Evolutionary conservation across 495 filamentous ascomycete genomes (phyloP), one percentile per base, ranked within the genome.

Genomic region (Trichocladium antarcticum): DNA sequence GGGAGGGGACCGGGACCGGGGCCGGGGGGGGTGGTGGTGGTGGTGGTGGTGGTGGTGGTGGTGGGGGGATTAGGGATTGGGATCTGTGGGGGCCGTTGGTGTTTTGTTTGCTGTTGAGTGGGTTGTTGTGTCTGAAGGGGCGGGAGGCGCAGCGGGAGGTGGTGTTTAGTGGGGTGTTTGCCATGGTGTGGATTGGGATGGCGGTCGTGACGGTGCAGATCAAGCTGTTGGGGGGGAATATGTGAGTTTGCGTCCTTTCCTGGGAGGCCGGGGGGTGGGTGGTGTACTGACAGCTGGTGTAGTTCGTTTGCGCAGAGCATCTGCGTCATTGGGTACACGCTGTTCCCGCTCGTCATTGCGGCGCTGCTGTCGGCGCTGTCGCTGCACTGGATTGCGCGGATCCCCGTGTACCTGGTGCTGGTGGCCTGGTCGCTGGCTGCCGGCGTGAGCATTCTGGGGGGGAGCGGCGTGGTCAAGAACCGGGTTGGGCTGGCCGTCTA

Each of bases 171-270:
- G 93, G 92, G 9, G 87, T 97, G 16, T 99, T 99, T 71, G 83
- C 86, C 20, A 82, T 92, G 59, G 85, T 99, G 32, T 99, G 92
- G 92, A 79, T 97, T 45, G 92, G 89, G 7, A 88, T 96, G 73
- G 89, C 90, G 1, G 85, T 96, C 14, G 89, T 99, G 50, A 99
- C 92, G n/a, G 70, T 90, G 62, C 92, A 99, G 78, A 96, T 99
- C 62, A 95, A 95, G 73, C 71, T 99, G 59, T 70, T 99, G 50
- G 92, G 92, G 40, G 92, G 92, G 21, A 95, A 93, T 74, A 96
- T 98, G 92, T 97, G 70, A 68, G 87, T 78, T 37, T 47, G 49
- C 27, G 37, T 11, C n/a, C 7, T 39, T 41, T 55, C 41, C 49
- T 35, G 27, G 24, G 35, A 21, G 38, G 12, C 3, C 6, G 21